Percentiles rank a stretch among this genome's conserved stretches.
These are phyloP conservation scores for Cytospora leucostoma DNA, from an alignment of 2,329 filamentous ascomycete genomes.

Conservation along the genomic window DNA sequence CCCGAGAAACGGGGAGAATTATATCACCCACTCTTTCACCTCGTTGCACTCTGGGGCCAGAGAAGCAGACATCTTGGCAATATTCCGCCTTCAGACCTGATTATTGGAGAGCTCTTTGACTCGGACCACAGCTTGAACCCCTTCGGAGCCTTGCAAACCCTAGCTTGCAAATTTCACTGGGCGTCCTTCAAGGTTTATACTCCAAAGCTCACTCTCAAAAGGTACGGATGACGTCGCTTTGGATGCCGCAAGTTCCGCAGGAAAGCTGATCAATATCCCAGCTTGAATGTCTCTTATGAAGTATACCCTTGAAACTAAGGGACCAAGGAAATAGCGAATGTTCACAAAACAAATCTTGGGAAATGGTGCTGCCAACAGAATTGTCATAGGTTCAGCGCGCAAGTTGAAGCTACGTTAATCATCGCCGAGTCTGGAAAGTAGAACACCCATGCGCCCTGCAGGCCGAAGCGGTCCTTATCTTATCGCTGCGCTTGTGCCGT, in stretches of 20 bases:
- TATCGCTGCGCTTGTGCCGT: background rate
- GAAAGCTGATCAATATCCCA: too few species aligned
- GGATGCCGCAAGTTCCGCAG: too few species aligned
- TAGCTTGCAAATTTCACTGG: too few species aligned
- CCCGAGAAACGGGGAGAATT: background rate
- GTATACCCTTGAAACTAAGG: too few species aligned
- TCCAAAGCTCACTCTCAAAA: too few species aligned
- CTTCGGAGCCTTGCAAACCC: too few species aligned
- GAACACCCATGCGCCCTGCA: background rate
- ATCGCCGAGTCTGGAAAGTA: background rate
- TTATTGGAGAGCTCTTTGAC: background rate
- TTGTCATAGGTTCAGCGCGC: background rate
- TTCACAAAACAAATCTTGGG: background rate
- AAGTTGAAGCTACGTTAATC: background rate
- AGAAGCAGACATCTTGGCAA: constrained; percentile 78
- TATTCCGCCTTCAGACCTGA: background rate
- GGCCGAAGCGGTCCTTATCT: constrained; percentile 5
- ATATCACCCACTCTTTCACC: constrained; percentile 77
- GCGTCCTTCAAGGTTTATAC: too few species aligned
- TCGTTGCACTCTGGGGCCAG: constrained; percentile 94
- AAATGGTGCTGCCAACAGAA: background rate
- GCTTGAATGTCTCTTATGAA: too few species aligned
- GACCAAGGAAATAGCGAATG: background rate
- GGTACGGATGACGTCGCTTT: too few species aligned
- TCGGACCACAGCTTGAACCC: too few species aligned